Base-by-base conservation (phyloP, 2,329 filamentous ascomycete genomes). In the Clonostachys sp. region DNA sequence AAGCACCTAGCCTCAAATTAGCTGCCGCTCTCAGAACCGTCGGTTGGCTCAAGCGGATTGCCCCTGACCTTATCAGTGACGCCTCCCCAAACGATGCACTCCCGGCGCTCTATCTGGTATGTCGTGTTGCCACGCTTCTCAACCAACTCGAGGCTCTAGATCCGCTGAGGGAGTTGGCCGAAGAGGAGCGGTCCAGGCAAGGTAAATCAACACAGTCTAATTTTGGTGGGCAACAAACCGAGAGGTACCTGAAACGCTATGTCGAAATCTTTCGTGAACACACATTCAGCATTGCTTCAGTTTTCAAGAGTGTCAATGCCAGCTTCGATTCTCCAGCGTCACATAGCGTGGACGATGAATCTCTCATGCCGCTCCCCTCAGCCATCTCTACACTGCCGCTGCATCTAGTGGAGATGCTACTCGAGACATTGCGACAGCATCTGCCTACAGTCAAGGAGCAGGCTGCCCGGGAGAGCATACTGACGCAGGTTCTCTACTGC, bases 221-320 rank as follows among this genome's bases (percentile, higher is more conserved):
- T 80, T 81, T 78, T 3, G 82, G 82, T 1, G 92, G 92, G 0
- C 91, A 95, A 59, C 94, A 97, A 64, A 96, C 91, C 1, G 94
- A 97, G 65, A 81, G 91, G 45, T 99, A 91, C 59, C 72, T 99
- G 41, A 99, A 97, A 66, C 81, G 91, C 43, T 99, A 95, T 66
- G 89, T 99, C 57, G 94, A 99, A 63, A 91, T 99, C 30, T 97
- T 97, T 64, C 87, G 94, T 45, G 94, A 99, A 67, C 94, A 99
- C 66, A 96, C 89, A 62, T 99, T 99, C 64, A 88, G 86, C 41
- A 95, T 97, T 50, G 83, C 97, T 30, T 95, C 90, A 49, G 90
- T 97, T 78, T 96, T 95, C 66, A 89, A 86, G 58, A 94, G 87
- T 58, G 90, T 97, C 0, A 74, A 80, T 4, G 76, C 82, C 5